Conservation (phyloP, 164 flowering plant species). For the Paratinospora sagittata region DNA sequence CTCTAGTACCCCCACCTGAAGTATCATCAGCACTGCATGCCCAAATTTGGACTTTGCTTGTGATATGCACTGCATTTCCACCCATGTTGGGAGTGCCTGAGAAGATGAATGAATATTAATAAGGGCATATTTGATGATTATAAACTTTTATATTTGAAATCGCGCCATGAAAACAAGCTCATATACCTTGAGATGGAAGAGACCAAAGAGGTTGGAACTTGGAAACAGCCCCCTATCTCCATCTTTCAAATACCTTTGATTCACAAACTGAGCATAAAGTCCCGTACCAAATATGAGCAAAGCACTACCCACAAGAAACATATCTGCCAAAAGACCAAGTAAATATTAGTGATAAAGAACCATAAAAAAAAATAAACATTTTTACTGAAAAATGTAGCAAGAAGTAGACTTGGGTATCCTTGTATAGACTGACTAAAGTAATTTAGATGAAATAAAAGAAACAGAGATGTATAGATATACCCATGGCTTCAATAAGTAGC, state of each 20-base stretch:
- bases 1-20: constrained; percentile 78
- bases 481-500: constrained; percentile 63
- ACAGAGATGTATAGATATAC: constrained; percentile 24
- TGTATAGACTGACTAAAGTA: too few relatives aligned
- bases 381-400: too few relatives aligned
- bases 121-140: too few relatives aligned
- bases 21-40: constrained; percentile 70
- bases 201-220: constrained; percentile 48
- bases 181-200: constrained; percentile 46
- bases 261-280: constrained; percentile 55
- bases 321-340: constrained; percentile 39
- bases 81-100: constrained; percentile 62
- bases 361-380: not conserved
- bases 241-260: constrained; percentile 27
- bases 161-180: not conserved
- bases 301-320: constrained; percentile 76
- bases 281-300: constrained; percentile 66
- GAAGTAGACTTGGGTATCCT: too few relatives aligned
- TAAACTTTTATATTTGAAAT: too few relatives aligned
- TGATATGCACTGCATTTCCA: constrained; percentile 42
- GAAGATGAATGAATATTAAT: not conserved
- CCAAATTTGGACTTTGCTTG: constrained; percentile 68
- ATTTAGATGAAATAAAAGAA: not conserved
- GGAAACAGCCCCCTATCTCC: constrained; percentile 24
- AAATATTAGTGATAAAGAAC: not conserved